Evolutionary conservation across 2,329 filamentous ascomycete species (phyloP).

Genomic region (Fusarium sp.): DNA sequence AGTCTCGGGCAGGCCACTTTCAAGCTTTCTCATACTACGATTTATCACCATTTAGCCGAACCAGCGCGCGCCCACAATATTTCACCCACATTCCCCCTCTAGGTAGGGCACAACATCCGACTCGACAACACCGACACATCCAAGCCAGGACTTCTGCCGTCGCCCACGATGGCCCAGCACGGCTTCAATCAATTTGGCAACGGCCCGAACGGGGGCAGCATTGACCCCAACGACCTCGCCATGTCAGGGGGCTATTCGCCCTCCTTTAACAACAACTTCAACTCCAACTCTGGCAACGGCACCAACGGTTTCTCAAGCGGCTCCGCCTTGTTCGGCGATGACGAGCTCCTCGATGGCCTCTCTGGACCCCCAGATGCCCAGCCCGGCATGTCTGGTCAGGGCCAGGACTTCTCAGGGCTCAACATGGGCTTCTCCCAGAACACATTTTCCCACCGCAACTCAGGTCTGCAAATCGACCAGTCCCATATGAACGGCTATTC

Average conservation of each 20-base stretch:
- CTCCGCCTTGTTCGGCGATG: conserved; percentile 86
- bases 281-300: conserved; percentile 71
- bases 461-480: conserved; percentile 63
- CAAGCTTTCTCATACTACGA: conserved; percentile 35
- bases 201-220: conserved; percentile 70
- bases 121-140: conserved; percentile 26
- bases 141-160: conserved; percentile 29
- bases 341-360: conserved; percentile 87
- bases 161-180: conserved; percentile 67
- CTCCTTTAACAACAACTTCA: conserved; percentile 70
- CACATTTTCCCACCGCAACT: conserved; percentile 71
- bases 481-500: conserved; percentile 86
- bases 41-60: conserved; percentile 35
- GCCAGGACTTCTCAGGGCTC: conserved; percentile 71
- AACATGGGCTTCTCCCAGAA: conserved; percentile 72
- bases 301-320: conserved; percentile 83
- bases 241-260: conserved; percentile 76
- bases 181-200: conserved; percentile 71
- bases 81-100: conserved; percentile 41
- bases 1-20: conserved; percentile 34
- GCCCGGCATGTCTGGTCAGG: conserved; percentile 66
- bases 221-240: conserved; percentile 89
- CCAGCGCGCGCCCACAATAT: conserved; percentile 46
- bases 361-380: conserved; percentile 69
- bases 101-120: conserved; percentile 42